Conservation (phyloP, 169 alveolate species). For the Cytauxzoon felis region DNA sequence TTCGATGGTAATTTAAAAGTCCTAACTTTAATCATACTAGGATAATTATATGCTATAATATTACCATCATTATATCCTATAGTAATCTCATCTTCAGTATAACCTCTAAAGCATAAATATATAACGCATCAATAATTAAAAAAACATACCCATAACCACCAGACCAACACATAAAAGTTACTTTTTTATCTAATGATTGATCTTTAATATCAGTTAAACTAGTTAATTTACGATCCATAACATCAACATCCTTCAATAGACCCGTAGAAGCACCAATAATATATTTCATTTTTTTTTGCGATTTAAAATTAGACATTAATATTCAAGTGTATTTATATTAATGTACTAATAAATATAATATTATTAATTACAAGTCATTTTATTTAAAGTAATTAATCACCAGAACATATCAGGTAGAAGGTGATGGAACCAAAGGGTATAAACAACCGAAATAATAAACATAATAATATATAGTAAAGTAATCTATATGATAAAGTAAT, state of each 20-base stretch:
- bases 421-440: no score
- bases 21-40: conserved; percentile 16
- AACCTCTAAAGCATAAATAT: conserved; percentile 2
- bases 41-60: conserved; percentile 25
- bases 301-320: not conserved
- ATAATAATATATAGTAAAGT: no score
- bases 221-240: conserved; percentile 24
- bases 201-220: conserved; percentile 8
- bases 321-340: no score
- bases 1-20: conserved; percentile 26
- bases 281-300: conserved; percentile 39
- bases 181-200: conserved; percentile 25
- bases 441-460: no score
- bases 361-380: no score
- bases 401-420: no score
- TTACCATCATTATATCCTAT: conserved; percentile 39
- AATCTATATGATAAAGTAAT: no score
- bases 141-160: conserved; percentile 28
- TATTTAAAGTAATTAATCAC: no score
- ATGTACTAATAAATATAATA: no score
- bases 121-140: not conserved
- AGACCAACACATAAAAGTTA: conserved; percentile 54
- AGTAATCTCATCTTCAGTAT: conserved; percentile 31
- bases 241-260: conserved; percentile 49
- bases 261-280: conserved; percentile 57